phyloP scores from a whole-genome alignment of 2,329 filamentous ascomycete genomes.

The Helicocarpus griseus region DNA sequence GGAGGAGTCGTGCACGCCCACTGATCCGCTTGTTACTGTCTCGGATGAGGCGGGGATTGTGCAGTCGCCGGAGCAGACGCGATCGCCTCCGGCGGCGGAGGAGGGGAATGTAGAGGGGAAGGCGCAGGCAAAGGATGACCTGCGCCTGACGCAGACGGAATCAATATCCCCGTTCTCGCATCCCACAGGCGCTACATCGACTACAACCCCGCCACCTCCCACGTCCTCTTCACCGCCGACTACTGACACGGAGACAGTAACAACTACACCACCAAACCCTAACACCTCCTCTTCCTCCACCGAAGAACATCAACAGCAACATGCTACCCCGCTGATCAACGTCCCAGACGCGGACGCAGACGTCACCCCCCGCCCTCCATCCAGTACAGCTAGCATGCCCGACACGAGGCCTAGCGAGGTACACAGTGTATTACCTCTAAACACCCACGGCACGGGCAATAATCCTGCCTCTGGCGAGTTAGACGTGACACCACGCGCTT shows the following conservation, averaged over 20 bases:
- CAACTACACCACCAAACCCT: background rate
- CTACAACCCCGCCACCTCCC: background rate
- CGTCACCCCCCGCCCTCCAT: slow-evolving; percentile 5
- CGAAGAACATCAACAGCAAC: background rate
- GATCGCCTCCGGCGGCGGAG: background rate
- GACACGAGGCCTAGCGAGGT: background rate
- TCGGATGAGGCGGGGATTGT: background rate
- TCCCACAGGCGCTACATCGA: slow-evolving; percentile 1
- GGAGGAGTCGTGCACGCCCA: slow-evolving; percentile 12
- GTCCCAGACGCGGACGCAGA: background rate
- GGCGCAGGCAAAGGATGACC: background rate
- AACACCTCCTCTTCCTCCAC: no score
- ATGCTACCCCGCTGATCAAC: background rate
- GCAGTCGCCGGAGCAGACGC: background rate
- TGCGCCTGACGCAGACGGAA: background rate
- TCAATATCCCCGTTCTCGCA: slow-evolving; percentile 1
- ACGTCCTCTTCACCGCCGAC: background rate
- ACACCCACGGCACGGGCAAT: slow-evolving; percentile 5
- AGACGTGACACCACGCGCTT: slow-evolving; percentile 9
- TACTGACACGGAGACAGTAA: background rate
- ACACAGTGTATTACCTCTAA: background rate
- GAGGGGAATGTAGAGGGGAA: no score
- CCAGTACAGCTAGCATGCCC: background rate
- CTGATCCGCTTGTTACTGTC: slow-evolving; percentile 5
- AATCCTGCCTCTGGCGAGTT: background rate